Percentiles rank a stretch among this genome's conserved stretches.
These are phyloP conservation scores for Cynara cardunculus DNA, from an alignment of 129 eudicot species.

Conservation along the genomic window DNA sequence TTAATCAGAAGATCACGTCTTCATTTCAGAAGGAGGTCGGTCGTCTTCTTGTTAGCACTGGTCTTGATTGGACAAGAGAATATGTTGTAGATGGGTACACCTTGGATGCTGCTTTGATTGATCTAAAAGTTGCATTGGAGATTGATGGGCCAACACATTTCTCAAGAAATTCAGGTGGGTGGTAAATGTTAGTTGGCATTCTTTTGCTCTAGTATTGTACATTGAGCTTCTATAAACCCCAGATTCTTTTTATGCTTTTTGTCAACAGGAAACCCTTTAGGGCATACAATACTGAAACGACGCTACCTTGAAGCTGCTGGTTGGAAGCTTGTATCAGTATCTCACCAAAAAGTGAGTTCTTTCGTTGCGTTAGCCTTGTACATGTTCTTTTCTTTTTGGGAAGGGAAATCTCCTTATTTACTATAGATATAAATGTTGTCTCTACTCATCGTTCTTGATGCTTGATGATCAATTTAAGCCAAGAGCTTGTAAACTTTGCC, in stretches of 20 bases:
- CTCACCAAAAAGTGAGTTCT: slow-evolving; percentile 72
- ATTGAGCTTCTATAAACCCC: background rate
- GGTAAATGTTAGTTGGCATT: background rate
- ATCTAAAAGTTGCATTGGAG: slow-evolving; percentile 73
- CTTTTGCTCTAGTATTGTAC: background rate
- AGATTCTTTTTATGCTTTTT: too few species aligned
- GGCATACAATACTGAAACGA: slow-evolving; percentile 81
- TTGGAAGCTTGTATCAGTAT: slow-evolving; percentile 75
- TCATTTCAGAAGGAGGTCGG: slow-evolving; percentile 85
- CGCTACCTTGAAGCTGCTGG: slow-evolving; percentile 83
- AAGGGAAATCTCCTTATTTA: background rate
- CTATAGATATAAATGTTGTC: too few species aligned
- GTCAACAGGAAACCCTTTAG: slow-evolving; percentile 68
- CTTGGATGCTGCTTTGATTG: slow-evolving; percentile 81
- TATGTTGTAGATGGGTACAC: slow-evolving; percentile 76
- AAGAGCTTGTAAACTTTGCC: too few species aligned
- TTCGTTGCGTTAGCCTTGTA: background rate
- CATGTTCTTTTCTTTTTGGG: background rate
- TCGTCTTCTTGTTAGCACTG: slow-evolving; percentile 81
- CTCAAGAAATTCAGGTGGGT: slow-evolving; percentile 83
- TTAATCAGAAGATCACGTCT: slow-evolving; percentile 81
- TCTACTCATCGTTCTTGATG: too few species aligned
- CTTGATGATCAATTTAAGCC: too few species aligned
- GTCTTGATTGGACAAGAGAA: slow-evolving; percentile 83
- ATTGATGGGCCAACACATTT: slow-evolving; percentile 96